Percentiles rank a stretch among this genome's conserved stretches.
Conservation (phyloP, 768 basidiomycete genomes). For the Podaxis sp. region DNA sequence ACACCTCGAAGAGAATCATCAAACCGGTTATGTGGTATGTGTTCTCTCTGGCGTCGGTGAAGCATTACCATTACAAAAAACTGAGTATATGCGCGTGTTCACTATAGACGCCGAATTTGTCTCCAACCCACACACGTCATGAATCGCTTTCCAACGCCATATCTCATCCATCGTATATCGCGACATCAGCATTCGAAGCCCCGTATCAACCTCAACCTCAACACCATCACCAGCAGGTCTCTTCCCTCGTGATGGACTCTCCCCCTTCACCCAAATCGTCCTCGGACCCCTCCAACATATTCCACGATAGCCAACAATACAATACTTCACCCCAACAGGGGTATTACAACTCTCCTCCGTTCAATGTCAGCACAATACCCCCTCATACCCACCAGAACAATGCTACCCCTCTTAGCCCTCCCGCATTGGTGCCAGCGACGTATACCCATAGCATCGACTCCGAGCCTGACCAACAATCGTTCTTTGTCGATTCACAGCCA, state of each 20-base stretch:
- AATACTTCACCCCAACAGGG: neutral
- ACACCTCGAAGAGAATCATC: neutral
- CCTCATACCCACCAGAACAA: neutral
- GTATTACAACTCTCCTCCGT: neutral
- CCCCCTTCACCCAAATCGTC: conserved; percentile 1
- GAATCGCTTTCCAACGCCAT: neutral
- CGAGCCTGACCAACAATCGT: neutral
- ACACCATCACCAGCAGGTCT: neutral
- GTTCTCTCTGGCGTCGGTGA: neutral
- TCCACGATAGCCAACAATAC: neutral
- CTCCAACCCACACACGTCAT: neutral
- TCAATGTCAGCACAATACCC: neutral
- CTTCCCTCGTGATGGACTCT: conserved; percentile 10
- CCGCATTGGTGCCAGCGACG: conserved; percentile 1
- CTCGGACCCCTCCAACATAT: neutral
- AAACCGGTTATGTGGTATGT: neutral
- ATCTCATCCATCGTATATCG: neutral
- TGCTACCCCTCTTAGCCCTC: conserved; percentile 1
- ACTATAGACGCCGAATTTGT: neutral
- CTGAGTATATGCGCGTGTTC: neutral
- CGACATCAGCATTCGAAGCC: neutral
- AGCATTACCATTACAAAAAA: neutral
- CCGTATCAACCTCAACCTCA: neutral
- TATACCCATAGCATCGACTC: neutral
- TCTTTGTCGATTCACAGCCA: neutral